phyloP scores from a whole-genome alignment of 2,329 filamentous ascomycete genomes.

The Clonostachys byssicola region DNA sequence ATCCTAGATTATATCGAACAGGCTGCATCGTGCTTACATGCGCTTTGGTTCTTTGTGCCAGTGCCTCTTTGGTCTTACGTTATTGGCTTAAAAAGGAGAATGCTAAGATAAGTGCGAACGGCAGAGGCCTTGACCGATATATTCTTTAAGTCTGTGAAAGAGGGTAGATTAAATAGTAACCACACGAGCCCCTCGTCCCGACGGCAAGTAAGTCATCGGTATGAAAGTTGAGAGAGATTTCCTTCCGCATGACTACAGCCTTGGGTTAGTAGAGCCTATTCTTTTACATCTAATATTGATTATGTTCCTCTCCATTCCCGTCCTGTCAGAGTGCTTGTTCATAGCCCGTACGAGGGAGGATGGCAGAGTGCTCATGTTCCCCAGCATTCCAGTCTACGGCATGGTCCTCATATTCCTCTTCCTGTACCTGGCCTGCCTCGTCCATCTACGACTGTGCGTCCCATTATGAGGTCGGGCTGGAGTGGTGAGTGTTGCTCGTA shows the following conservation, averaged over 20 bases:
- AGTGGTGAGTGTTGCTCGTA: too few species aligned
- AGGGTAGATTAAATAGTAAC: too few species aligned
- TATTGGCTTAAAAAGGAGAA: slow-evolving; percentile 2
- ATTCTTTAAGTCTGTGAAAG: too few species aligned
- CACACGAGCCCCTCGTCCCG: too few species aligned
- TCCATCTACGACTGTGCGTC: slow-evolving; percentile 56
- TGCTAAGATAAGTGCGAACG: too few species aligned
- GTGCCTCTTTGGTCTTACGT: not conserved
- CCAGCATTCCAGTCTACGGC: slow-evolving; percentile 70
- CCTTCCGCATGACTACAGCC: too few species aligned
- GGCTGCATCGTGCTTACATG: slow-evolving; percentile 1
- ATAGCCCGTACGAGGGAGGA: slow-evolving; percentile 61
- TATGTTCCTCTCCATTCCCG: slow-evolving; percentile 55
- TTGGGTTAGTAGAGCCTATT: too few species aligned
- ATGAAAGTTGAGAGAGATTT: too few species aligned
- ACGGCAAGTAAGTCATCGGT: too few species aligned
- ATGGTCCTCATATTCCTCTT: slow-evolving; percentile 68
- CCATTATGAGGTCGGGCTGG: slow-evolving; percentile 27
- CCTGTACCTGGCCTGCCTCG: slow-evolving; percentile 63
- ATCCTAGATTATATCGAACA: slow-evolving; percentile 1
- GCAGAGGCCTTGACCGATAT: too few species aligned
- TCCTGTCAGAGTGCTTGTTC: slow-evolving; percentile 68
- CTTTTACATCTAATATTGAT: too few species aligned
- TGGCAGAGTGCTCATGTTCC: slow-evolving; percentile 59
- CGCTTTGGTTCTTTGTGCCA: slow-evolving; percentile 1